Evolutionary conservation across 2,329 filamentous ascomycete species (phyloP).

Genomic region (Cladosporium sp.): DNA sequence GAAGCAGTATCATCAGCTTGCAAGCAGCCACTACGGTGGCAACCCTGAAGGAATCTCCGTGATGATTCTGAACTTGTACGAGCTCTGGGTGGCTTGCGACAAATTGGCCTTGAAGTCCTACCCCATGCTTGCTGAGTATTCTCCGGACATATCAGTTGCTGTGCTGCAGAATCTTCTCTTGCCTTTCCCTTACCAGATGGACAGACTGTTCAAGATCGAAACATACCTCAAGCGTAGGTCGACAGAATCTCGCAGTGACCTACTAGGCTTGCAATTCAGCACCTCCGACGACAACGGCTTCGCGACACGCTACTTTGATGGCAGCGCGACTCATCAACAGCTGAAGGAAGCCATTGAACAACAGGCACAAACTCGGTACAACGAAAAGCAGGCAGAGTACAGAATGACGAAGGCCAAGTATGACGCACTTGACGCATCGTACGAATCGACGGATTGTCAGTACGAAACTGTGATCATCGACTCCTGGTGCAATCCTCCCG

Average conservation of each 20-base stretch:
- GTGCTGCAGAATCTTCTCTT: conserved; percentile 55
- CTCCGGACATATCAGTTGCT: conserved; percentile 50
- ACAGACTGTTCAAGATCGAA: conserved; percentile 54
- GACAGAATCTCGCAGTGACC: conserved; percentile 24
- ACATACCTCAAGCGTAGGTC: conserved; percentile 49
- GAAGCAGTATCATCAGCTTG: conserved; percentile 26
- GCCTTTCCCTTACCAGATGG: conserved; percentile 50
- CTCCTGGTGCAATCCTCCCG: conserved; percentile 28
- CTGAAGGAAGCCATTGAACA: conserved; percentile 29
- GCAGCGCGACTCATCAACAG: conserved; percentile 39
- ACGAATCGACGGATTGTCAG: conserved; percentile 12
- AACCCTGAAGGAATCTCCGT: conserved; percentile 55
- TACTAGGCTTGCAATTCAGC: conserved; percentile 52
- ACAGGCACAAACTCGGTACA: conserved; percentile 41
- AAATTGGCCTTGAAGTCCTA: conserved; percentile 44
- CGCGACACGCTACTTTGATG: conserved; percentile 50
- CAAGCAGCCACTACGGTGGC: conserved; percentile 42
- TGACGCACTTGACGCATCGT: conserved; percentile 37
- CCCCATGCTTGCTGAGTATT: conserved; percentile 54
- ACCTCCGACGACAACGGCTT: conserved; percentile 40
- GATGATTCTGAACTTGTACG: conserved; percentile 57
- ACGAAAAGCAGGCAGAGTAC: conserved; percentile 28
- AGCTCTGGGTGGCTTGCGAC: conserved; percentile 63
- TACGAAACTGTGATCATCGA: conserved; percentile 24
- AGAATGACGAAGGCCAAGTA: conserved; percentile 39